These are phyloP conservation scores for Dendrobium chrysotoxum DNA, from an alignment of 106 monocot species.

Conservation along the genomic window DNA sequence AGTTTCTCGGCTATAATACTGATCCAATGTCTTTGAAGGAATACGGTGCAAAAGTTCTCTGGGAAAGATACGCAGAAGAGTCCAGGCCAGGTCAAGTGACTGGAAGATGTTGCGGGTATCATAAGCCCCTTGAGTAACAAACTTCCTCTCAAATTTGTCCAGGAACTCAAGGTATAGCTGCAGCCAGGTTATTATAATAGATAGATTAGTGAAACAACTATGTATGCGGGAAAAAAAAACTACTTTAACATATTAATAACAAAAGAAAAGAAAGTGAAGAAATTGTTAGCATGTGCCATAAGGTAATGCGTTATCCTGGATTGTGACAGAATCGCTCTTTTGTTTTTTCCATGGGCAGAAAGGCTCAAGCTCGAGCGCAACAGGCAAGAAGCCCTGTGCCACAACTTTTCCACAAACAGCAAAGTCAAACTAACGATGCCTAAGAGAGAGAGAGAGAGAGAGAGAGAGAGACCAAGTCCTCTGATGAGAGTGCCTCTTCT, in stretches of 20 bases:
- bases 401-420: too few species aligned
- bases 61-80: constrained; percentile 92
- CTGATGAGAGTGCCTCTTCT: constrained; percentile 97
- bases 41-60: constrained; percentile 96
- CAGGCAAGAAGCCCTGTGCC: too few species aligned
- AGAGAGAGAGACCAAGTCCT: constrained; percentile 82
- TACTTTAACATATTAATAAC: not conserved
- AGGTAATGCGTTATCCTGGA: too few species aligned
- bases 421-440: too few species aligned
- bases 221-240: too few species aligned
- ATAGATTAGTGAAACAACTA: not conserved
- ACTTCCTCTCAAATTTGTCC: constrained; percentile 95
- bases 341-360: too few species aligned
- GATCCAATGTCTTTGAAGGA: constrained; percentile 94
- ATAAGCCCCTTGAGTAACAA: constrained; percentile 87
- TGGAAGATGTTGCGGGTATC: constrained; percentile 98
- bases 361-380: too few species aligned
- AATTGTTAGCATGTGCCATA: too few species aligned
- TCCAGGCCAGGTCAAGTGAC: constrained; percentile 89
- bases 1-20: constrained; percentile 69
- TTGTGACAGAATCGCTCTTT: too few species aligned
- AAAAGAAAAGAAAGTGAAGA: not conserved
- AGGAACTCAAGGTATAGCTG: constrained; percentile 97
- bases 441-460: not conserved
- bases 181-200: not conserved